Evolutionary conservation across 2,329 filamentous ascomycete species (phyloP), one percentile per base, ranked within the genome.

Genomic region (Fusarium sp.): DNA sequence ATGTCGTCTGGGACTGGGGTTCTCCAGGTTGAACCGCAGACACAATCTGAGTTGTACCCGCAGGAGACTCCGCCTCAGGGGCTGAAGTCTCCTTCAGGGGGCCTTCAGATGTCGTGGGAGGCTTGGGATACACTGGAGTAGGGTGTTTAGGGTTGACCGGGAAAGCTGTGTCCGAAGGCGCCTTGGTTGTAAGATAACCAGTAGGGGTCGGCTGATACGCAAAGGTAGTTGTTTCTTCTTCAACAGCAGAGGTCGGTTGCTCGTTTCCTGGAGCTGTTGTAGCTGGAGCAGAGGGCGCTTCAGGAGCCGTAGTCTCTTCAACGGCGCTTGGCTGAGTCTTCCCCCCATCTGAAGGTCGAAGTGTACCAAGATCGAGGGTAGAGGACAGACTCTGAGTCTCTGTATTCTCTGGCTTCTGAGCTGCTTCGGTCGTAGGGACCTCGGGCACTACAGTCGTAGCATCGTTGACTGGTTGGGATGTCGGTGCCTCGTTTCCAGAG

Each of bases 291-390:
- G 71, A 62, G 24, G 73, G 52, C 2, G n/a, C 38, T 26, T 52
- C 65, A 44, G 63, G 70, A 12, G 49, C 49, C 14, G 63, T 54
- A 13, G 75, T 69, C 59, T 75, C 64, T 36, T 73, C 41, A 26
- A 49, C 48, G n/a, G 64, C 49, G 55, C 54, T 39, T 14, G 66
- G 58, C 41, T 75, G 49, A 11, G 60, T 63, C 38, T 45, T 57
- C 12, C 36, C 58, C 44, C 44, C 68, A 24, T 70, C 61, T 11
- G 70, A 66, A n/a, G 77, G 70, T 36, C 72, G 66, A 17, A 78
- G 57, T 22, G 64, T 66, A n/a, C 77, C 77, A 33, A 78, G 77
- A 26, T 78, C 67, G 39, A 78, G 31, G 39, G 75, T 78, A 18
- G 77, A 78, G 12, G 63, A 57, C 22, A 72, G 55, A 9, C 20